phyloP scores from a whole-genome alignment of 768 basidiomycete species.

The Rhodosporidiobolus sp. region DNA sequence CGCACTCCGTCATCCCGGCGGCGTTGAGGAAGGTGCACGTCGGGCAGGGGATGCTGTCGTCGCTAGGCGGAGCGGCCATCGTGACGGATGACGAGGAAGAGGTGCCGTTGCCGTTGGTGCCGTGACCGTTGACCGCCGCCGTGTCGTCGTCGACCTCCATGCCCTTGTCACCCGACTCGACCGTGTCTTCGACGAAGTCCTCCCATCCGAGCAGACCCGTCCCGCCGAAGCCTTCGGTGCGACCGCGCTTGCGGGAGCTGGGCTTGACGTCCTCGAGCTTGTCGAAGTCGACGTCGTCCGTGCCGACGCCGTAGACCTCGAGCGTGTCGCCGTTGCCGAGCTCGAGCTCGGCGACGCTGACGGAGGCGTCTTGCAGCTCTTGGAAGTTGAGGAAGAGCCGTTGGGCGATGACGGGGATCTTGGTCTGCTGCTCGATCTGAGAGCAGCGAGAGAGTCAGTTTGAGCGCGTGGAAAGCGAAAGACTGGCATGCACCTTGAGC shows the following conservation, averaged over 20 bases:
- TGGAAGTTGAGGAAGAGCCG: slow-evolving; percentile 61
- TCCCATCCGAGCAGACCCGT: slow-evolving; percentile 33
- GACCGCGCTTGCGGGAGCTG: slow-evolving; percentile 9
- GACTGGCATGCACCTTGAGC: slow-evolving; percentile 52
- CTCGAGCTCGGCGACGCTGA: slow-evolving; percentile 57
- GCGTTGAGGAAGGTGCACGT: slow-evolving; percentile 32
- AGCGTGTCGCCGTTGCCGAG: slow-evolving; percentile 63
- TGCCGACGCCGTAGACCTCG: slow-evolving; percentile 64
- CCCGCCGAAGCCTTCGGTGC: slow-evolving; percentile 37
- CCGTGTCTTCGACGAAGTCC: not conserved
- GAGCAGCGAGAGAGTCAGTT: not conserved
- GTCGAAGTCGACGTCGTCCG: slow-evolving; percentile 60
- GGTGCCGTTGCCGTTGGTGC: not conserved
- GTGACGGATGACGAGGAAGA: not conserved
- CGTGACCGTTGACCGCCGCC: not conserved
- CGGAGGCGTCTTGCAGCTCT: slow-evolving; percentile 64
- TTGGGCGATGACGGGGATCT: slow-evolving; percentile 73
- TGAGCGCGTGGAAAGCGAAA: not conserved
- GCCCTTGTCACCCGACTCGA: not conserved
- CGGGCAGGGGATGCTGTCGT: not conserved
- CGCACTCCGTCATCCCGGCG: slow-evolving; percentile 8
- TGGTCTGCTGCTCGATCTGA: slow-evolving; percentile 58
- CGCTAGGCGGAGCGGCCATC: not conserved
- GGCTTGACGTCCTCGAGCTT: slow-evolving; percentile 39
- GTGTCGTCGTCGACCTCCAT: slow-evolving; percentile 1